Evolutionary conservation across 73 alveolate species (phyloP).

Genomic region (Blepharisma stoltei): DNA sequence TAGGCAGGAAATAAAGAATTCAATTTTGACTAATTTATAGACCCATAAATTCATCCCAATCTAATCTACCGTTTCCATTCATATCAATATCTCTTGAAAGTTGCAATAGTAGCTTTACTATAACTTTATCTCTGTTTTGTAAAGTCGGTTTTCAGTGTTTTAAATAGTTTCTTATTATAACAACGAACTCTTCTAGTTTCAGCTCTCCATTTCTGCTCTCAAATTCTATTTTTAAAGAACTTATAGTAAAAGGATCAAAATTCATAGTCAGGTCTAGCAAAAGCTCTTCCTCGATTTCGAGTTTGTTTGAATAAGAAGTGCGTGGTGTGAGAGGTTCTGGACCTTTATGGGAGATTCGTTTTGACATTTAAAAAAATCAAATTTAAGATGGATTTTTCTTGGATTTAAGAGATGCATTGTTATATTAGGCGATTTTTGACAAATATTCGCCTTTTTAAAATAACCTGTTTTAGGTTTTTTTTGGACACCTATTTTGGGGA

Average conservation of each 20-base stretch:
- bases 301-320: not conserved
- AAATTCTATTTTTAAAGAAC: constrained; percentile 67
- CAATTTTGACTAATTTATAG: too few species aligned
- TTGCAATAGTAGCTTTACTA: constrained; percentile 48
- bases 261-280: constrained; percentile 65
- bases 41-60: constrained; percentile 87
- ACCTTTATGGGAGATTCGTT: not conserved
- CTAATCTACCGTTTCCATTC: constrained; percentile 62
- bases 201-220: constrained; percentile 45
- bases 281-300: constrained; percentile 42
- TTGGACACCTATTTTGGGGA: too few species aligned
- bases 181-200: constrained; percentile 51
- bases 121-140: constrained; percentile 59
- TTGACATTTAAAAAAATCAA: too few species aligned
- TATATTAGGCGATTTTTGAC: too few species aligned
- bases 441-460: too few species aligned
- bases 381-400: too few species aligned
- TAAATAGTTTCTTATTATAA: constrained; percentile 68
- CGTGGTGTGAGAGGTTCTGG: constrained; percentile 24
- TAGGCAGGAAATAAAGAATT: too few species aligned
- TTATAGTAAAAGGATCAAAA: constrained; percentile 80
- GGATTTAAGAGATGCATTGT: too few species aligned
- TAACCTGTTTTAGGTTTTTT: too few species aligned
- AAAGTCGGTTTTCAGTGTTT: constrained; percentile 63
- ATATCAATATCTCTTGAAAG: constrained; percentile 66